Evolutionary conservation across 192 early-diverging fungal genomes (phyloP), one percentile per base, ranked within the genome.

Genomic region (Ramicandelaber brevisporus): DNA sequence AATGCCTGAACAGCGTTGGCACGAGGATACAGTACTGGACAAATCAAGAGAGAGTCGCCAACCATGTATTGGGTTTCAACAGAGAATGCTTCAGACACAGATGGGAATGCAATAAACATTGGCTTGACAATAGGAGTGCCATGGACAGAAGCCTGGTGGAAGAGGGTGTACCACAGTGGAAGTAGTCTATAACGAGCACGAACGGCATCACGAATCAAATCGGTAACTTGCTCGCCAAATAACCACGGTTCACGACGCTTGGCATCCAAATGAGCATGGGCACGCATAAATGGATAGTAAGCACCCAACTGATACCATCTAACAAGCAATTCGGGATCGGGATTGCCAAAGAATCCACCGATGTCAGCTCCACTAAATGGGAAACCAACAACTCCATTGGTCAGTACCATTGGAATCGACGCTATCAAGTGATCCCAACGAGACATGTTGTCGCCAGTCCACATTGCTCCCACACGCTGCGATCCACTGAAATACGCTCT

Each of bases 241-340:
- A 96, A 37, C 79, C 87, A 99, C 4, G 93, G 93, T 44, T 99
- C 93, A 20, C 88, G 71, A 17, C 93, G 74, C 44, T 85, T 89
- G 14, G 86, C 84, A 51, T 95, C 88, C 31, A 95, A 78, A 46
- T 99, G 88, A 2, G 93, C 85, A 46, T 99, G 93, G 2, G 70
- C 93, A 16, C 93, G 72, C 68, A 92, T 84, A 53, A 99, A 99
- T 6, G 93, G 93, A 35, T 96, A 83, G 53, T 78, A 88, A 17
- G 74, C 69, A 6, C 66, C 93, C 7, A 73, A 59, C 57, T 99
- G 93, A 50, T 93, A 99, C 93, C 93, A 99, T n/a, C 93, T 74
- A 8, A 70, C 51, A 31, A 93, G 54, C n/a, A 99, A 54, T 33
- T 87, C 74, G 1, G 73, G 36, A 2, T 78, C 69, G 17, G 88